Conservation (phyloP, 768 basidiomycete genomes). For the Agaricus sinodeliciosus region DNA sequence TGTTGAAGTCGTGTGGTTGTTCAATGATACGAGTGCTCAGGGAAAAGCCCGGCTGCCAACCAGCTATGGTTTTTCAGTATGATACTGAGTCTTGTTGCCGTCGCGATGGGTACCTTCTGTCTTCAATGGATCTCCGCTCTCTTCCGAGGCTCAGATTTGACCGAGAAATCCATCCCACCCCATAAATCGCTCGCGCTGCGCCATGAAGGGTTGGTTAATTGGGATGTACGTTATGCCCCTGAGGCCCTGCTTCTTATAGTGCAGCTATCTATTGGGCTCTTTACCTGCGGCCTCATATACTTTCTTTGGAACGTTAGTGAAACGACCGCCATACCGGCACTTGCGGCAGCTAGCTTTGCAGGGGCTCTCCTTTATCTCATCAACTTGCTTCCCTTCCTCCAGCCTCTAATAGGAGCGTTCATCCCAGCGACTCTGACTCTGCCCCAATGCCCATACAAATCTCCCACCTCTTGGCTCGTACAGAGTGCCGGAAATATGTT, state of each 20-base stretch:
- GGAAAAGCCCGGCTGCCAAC: conserved; percentile 2
- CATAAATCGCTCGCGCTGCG: conserved; percentile 7
- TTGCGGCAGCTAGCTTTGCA: conserved; percentile 2
- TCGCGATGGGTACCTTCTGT: conserved; percentile 4
- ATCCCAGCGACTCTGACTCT: background rate
- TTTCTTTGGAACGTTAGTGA: conserved; percentile 1
- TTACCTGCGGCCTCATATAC: conserved; percentile 2
- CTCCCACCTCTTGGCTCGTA: conserved; percentile 6
- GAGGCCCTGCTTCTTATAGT: background rate
- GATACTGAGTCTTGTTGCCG: conserved; percentile 4
- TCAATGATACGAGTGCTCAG: conserved; percentile 1
- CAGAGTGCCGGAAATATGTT: background rate
- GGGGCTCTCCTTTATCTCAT: background rate
- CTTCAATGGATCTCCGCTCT: conserved; percentile 7
- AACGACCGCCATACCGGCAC: background rate
- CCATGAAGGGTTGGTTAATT: background rate
- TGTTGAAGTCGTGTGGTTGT: background rate
- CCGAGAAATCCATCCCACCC: background rate
- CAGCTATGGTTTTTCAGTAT: conserved; percentile 8
- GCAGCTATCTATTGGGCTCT: conserved; percentile 5
- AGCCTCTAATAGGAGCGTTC: background rate
- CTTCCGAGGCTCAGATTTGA: background rate
- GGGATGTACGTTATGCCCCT: background rate
- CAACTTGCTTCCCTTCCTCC: conserved; percentile 2
- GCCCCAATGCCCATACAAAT: conserved; percentile 8